Evolutionary conservation across 768 basidiomycete species (phyloP).

Genomic region (Russula abietina): DNA sequence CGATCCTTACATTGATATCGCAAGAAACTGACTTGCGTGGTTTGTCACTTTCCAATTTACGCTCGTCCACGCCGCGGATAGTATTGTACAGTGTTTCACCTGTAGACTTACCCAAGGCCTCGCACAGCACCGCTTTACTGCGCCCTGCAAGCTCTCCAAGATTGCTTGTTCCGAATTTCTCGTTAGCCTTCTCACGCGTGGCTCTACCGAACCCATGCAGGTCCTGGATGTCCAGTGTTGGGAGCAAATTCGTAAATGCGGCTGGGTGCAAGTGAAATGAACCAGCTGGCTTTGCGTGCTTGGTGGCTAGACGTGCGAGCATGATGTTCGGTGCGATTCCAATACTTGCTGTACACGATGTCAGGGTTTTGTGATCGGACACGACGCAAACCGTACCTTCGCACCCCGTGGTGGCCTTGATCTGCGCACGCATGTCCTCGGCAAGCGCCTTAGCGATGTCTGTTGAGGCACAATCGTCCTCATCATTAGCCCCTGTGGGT

Average conservation of each 20-base stretch:
- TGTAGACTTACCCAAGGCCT: conserved; percentile 68
- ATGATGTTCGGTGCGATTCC: conserved; percentile 91
- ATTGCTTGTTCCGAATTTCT: conserved; percentile 66
- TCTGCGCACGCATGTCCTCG: conserved; percentile 70
- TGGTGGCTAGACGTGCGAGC: conserved; percentile 86
- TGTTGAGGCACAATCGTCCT: conserved; percentile 26
- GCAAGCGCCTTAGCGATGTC: conserved; percentile 77
- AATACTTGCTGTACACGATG: conserved; percentile 61
- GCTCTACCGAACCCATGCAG: conserved; percentile 84
- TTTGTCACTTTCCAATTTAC: conserved; percentile 75
- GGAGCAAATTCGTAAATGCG: conserved; percentile 50
- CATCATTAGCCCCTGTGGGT: conserved; percentile 27
- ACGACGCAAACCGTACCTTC: conserved; percentile 48
- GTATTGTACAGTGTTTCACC: conserved; percentile 85
- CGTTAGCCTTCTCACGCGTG: conserved; percentile 67
- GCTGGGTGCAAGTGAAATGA: conserved; percentile 65
- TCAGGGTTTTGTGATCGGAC: conserved; percentile 7
- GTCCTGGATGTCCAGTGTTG: conserved; percentile 67
- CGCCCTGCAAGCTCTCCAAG: conserved; percentile 63
- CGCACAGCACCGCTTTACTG: conserved; percentile 59
- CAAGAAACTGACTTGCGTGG: conserved; percentile 87
- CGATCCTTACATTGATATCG: conserved; percentile 79
- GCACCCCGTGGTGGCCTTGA: conserved; percentile 75
- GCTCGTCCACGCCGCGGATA: conserved; percentile 76
- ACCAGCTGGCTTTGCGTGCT: conserved; percentile 85